Base-by-base conservation (phyloP, 139 green algal species). In the Cymbomonas tetramitiformis region DNA sequence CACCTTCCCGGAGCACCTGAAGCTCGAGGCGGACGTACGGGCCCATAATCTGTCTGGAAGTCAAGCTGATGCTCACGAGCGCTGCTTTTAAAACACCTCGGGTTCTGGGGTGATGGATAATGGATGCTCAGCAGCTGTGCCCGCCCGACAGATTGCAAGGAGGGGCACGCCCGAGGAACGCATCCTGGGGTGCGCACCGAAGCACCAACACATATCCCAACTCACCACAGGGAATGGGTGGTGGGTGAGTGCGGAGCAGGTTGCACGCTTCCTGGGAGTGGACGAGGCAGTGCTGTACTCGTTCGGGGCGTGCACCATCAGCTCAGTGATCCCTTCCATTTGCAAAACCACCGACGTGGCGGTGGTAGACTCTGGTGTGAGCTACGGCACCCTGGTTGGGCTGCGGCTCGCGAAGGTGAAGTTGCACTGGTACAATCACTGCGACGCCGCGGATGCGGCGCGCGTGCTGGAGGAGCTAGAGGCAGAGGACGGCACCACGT, bases 261-360 rank as follows among this genome's bases (percentile, higher is more conserved):
- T 96, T 18, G 76, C 81, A 0, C 15, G 55, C 9, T 94, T 93
- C 72, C 84, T 93, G 71, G 78, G 79, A 21, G 78, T 66, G 2
- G 61, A 90, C 41, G 83, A 92, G 47, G 75, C 68, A 46, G 95
- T 95, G 61, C 71, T 97, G 23, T 97, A 96, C 62, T 83, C 79
- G 0, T 98, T 92, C 52, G 91, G 95, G 64, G 76, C 94, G 9
- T 81, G 85, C 46, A 97, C 91, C 0, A 59, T 87, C 19, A 66
- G 87, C 21, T 85, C 66, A 49, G 75, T 95, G 34, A 85, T 99
- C 48, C 91, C 92, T 8, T 83, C 91, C 2, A 95, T 96, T 75
- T 83, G 81, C 34, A 91, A 86, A 56, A 62, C 64, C 2, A 82
- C 82, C 31, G 91, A 97, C 64, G 55, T 96, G 24, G 82, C 96